These are phyloP conservation scores for Rhizopogon vesiculosus DNA, from an alignment of 768 basidiomycete genomes.

Conservation along the genomic window DNA sequence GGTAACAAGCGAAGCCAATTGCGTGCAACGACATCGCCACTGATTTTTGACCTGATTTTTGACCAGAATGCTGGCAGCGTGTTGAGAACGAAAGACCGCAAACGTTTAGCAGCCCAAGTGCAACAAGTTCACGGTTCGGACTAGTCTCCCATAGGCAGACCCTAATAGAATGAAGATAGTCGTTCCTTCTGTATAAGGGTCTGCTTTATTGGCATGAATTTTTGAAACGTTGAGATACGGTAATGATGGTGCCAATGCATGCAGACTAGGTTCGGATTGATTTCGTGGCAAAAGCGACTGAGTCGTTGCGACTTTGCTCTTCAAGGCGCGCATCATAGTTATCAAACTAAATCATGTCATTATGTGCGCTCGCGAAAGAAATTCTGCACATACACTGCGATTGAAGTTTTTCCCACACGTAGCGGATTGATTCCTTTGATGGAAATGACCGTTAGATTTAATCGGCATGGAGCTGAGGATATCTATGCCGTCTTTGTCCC, in stretches of 20 bases:
- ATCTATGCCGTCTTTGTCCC: conserved; percentile 76
- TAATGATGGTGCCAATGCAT: no score
- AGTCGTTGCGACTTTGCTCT: conserved; percentile 93
- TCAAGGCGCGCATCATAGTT: conserved; percentile 84
- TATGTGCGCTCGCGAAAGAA: no score
- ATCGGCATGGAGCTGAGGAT: conserved; percentile 79
- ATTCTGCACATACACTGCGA: conserved; percentile 75
- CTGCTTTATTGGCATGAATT: no score
- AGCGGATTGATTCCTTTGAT: conserved; percentile 52
- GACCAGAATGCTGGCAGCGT: no score
- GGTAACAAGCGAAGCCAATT: conserved; percentile 83
- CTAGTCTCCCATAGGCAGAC: no score
- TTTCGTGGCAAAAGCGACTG: conserved; percentile 89
- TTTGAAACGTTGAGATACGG: no score
- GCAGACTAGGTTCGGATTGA: no score
- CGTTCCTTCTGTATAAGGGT: no score
- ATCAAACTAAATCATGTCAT: conserved; percentile 47
- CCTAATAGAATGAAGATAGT: no score
- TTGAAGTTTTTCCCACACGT: conserved; percentile 79
- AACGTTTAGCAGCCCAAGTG: conserved; percentile 78
- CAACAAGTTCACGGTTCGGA: conserved; percentile 94
- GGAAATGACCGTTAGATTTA: conserved; percentile 58
- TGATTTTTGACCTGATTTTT: no score
- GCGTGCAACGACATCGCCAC: conserved; percentile 88
- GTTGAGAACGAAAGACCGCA: conserved; percentile 71